Percentiles rank a stretch among this genome's conserved stretches.
These are phyloP conservation scores for Scutellaria barbata DNA, from an alignment of 257 asterid genomes.

Conservation along the genomic window DNA sequence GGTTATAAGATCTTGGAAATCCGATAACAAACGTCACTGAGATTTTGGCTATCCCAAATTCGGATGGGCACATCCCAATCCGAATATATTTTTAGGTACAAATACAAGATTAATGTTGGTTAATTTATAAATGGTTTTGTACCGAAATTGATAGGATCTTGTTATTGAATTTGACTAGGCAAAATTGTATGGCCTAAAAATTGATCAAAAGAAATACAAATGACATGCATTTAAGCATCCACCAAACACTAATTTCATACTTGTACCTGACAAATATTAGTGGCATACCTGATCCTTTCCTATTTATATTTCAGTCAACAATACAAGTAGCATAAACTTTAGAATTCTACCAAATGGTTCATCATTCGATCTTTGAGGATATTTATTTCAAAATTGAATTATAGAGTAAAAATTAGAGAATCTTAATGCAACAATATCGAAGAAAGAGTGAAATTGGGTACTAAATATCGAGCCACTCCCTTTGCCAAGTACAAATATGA, in stretches of 20 bases:
- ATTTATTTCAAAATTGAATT: background rate
- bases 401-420: background rate
- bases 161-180: too few relatives aligned
- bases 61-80: too few relatives aligned
- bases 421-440: background rate
- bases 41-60: too few relatives aligned
- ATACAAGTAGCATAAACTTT: background rate
- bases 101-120: background rate
- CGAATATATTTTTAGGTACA: conserved; percentile 5
- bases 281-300: background rate
- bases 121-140: too few relatives aligned
- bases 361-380: too few relatives aligned
- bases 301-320: background rate
- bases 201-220: too few relatives aligned
- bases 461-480: conserved; percentile 53
- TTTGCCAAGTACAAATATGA: conserved; percentile 54
- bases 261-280: background rate
- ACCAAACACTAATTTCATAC: background rate
- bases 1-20: too few relatives aligned
- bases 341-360: too few relatives aligned
- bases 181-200: too few relatives aligned
- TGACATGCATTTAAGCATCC: background rate
- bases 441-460: background rate
- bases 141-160: too few relatives aligned
- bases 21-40: too few relatives aligned